These are phyloP conservation scores for Tolypocladium tropicale DNA, from an alignment of 2,329 filamentous ascomycete species.

Conservation along the genomic window DNA sequence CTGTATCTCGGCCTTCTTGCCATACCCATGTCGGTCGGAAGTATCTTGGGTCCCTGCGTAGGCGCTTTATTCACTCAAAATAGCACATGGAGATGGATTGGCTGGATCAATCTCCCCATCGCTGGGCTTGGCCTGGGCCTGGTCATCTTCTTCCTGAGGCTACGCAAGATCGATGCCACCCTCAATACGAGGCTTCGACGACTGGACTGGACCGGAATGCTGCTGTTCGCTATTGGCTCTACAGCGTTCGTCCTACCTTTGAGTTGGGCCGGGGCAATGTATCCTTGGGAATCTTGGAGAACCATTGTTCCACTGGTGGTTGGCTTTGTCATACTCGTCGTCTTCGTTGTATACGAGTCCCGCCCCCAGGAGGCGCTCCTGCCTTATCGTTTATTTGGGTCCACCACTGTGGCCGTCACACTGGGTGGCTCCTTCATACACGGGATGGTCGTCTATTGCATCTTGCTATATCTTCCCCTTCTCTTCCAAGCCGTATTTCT, in stretches of 20 bases:
- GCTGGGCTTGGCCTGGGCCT: conserved; percentile 10
- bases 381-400: conserved; percentile 19
- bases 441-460: conserved; percentile 17
- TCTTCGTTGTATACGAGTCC: conserved; percentile 19
- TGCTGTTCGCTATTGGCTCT: conserved; percentile 12
- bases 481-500: conserved; percentile 22
- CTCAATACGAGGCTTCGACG: conserved; percentile 7
- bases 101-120: conserved; percentile 22
- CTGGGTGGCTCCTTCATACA: conserved; percentile 17
- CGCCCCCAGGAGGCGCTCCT: conserved; percentile 17
- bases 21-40: conserved; percentile 11
- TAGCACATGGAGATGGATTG: conserved; percentile 20
- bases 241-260: conserved; percentile 17
- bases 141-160: conserved; percentile 13
- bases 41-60: conserved; percentile 13
- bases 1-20: conserved; percentile 15
- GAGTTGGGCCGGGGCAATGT: conserved; percentile 22
- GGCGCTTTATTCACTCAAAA: conserved; percentile 14
- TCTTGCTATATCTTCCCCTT: conserved; percentile 21
- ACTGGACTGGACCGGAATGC: conserved; percentile 24
- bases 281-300: conserved; percentile 20
- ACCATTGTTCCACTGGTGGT: conserved; percentile 21
- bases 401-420: conserved; percentile 11
- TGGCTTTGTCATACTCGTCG: conserved; percentile 14
- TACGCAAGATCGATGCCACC: not conserved